These are phyloP conservation scores for Pyropia yezoensis DNA, from an alignment of 23 red algal genomes.

Conservation along the genomic window DNA sequence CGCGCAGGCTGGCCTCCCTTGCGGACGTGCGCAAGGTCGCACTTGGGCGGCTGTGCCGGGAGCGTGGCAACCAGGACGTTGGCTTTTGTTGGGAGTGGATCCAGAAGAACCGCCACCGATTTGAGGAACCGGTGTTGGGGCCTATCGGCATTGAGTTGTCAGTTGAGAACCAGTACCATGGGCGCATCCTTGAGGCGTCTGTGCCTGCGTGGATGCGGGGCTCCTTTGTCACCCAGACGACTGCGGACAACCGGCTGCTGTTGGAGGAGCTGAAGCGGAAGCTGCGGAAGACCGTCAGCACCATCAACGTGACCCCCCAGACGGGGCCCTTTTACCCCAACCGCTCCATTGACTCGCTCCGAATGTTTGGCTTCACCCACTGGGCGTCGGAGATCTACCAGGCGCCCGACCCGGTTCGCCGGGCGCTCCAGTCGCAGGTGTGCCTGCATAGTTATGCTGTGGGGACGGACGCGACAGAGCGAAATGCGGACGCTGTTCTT, in stretches of 20 bases:
- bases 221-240: constrained; percentile 53
- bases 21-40: constrained; percentile 10
- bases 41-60: constrained; percentile 7
- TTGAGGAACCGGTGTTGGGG: constrained; percentile 47
- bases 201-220: constrained; percentile 34
- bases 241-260: constrained; percentile 32
- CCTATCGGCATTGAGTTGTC: constrained; percentile 60
- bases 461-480: background rate
- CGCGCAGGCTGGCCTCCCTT: background rate
- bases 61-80: constrained; percentile 7
- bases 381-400: constrained; percentile 64
- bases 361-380: constrained; percentile 17
- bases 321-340: constrained; percentile 10
- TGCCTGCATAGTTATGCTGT: constrained; percentile 26
- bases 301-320: constrained; percentile 25
- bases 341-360: constrained; percentile 20
- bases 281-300: constrained; percentile 22
- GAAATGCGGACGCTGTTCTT: background rate
- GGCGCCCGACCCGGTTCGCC: constrained; percentile 26
- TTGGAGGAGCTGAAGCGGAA: constrained; percentile 28
- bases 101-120: constrained; percentile 8
- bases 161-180: constrained; percentile 43
- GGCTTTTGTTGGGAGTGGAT: constrained; percentile 1
- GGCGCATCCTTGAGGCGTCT: constrained; percentile 40
- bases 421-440: constrained; percentile 43